These are phyloP conservation scores for Colletotrichum tropicicola DNA, from an alignment of 2,329 filamentous ascomycete genomes.

Conservation along the genomic window DNA sequence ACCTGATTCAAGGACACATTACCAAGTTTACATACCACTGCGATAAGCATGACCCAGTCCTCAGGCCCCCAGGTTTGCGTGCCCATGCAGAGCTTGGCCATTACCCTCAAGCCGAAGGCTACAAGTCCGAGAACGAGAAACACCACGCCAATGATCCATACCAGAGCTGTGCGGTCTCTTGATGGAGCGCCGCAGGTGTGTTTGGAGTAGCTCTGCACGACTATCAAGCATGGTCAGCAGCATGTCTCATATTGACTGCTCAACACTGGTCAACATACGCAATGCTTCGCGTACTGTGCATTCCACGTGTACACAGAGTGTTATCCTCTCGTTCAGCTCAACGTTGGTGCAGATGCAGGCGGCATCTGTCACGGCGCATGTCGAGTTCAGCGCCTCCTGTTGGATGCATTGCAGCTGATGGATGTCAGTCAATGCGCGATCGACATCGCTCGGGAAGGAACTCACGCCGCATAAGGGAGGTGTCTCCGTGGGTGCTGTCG, in stretches of 20 bases:
- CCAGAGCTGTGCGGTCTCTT: constrained; percentile 36
- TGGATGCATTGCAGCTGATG: constrained; percentile 33
- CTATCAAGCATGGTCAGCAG: neutral
- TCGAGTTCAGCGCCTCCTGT: constrained; percentile 10
- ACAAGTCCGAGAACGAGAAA: constrained; percentile 39
- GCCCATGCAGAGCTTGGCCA: constrained; percentile 37
- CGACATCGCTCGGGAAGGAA: neutral
- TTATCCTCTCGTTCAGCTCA: constrained; percentile 32
- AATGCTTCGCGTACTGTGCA: constrained; percentile 32
- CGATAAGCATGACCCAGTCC: constrained; percentile 48
- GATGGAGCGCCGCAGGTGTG: constrained; percentile 36
- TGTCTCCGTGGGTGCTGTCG: constrained; percentile 2
- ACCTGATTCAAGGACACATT: too few species aligned
- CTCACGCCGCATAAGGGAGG: constrained; percentile 33
- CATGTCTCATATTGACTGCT: neutral
- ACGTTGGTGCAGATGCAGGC: constrained; percentile 36
- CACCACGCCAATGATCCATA: constrained; percentile 36
- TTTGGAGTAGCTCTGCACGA: constrained; percentile 33
- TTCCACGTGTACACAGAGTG: constrained; percentile 28
- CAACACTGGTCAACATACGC: neutral
- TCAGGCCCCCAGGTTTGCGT: constrained; percentile 44
- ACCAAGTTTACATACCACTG: constrained; percentile 37
- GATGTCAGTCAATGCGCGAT: constrained; percentile 8
- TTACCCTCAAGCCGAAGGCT: constrained; percentile 39
- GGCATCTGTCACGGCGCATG: constrained; percentile 29